These are phyloP conservation scores for Candida silvatica DNA, from an alignment of 805 yeast genomes.

Conservation along the genomic window DNA sequence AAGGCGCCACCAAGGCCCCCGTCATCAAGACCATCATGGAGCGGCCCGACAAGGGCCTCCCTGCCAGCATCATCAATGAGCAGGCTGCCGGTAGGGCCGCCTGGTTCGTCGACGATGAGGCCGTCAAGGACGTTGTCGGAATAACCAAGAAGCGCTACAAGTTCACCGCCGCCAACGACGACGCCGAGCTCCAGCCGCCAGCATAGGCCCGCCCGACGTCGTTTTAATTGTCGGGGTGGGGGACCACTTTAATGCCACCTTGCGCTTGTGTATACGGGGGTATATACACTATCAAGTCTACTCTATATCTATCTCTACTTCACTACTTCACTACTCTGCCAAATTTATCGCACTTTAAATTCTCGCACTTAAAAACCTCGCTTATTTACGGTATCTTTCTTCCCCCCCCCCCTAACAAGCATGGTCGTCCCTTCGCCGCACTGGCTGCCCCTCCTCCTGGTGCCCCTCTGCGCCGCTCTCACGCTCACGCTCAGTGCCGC, in stretches of 20 bases:
- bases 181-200: background rate
- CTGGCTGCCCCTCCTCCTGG: slow-evolving; percentile 24
- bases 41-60: slow-evolving; percentile 93
- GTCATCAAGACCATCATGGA: slow-evolving; percentile 88
- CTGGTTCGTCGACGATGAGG: slow-evolving; percentile 97
- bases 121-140: slow-evolving; percentile 65
- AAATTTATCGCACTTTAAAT: background rate
- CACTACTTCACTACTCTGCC: background rate
- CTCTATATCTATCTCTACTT: background rate
- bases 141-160: slow-evolving; percentile 67
- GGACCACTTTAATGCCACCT: too few relatives aligned
- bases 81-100: slow-evolving; percentile 94
- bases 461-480: too few relatives aligned
- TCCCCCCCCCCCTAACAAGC: slow-evolving; percentile 1
- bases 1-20: slow-evolving; percentile 93
- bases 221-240: background rate
- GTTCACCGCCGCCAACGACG: slow-evolving; percentile 19
- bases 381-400: too few relatives aligned
- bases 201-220: background rate
- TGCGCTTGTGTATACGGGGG: too few relatives aligned
- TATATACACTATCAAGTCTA: too few relatives aligned
- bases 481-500: too few relatives aligned
- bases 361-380: background rate
- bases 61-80: slow-evolving; percentile 88
- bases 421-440: slow-evolving; percentile 11